phyloP scores from a whole-genome alignment of 2,329 filamentous ascomycete species.

The Penicillium sp. region DNA sequence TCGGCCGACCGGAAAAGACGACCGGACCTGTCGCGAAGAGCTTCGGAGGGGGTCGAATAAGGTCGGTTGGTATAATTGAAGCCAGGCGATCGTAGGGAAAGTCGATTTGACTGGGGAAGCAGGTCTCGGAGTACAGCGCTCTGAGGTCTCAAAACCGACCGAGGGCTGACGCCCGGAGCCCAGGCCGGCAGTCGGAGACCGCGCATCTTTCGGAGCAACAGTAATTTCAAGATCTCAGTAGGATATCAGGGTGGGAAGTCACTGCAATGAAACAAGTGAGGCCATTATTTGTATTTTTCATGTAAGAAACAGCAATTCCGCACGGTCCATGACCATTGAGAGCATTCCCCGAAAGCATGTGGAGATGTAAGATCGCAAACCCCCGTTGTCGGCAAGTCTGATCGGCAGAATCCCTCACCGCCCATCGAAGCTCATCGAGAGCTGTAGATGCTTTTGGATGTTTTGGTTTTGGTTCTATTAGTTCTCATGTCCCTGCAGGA shows the following conservation, averaged over 20 bases:
- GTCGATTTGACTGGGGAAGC: conserved; percentile 11
- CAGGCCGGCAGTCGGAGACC: conserved; percentile 41
- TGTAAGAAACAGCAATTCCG: conserved; percentile 5
- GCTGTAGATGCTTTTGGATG: conserved; percentile 27
- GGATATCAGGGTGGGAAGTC: conserved; percentile 10
- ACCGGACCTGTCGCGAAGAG: conserved; percentile 20
- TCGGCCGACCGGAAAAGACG: conserved; percentile 15
- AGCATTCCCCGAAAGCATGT: conserved; percentile 15
- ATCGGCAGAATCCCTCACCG: conserved; percentile 28
- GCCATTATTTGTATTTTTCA: conserved; percentile 33
- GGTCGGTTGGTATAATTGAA: conserved; percentile 16
- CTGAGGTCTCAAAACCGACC: conserved; percentile 23
- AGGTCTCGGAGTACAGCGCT: conserved; percentile 18
- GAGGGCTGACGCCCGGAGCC: conserved; percentile 30
- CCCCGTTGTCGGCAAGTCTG: conserved; percentile 14
- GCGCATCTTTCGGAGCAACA: conserved; percentile 38
- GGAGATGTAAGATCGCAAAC: conserved; percentile 13
- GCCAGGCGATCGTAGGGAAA: neutral
- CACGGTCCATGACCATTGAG: conserved; percentile 9
- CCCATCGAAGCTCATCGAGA: conserved; percentile 36
- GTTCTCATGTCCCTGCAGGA: neutral
- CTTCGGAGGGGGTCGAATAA: conserved; percentile 25
- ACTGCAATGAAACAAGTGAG: conserved; percentile 21
- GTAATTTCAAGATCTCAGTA: neutral
- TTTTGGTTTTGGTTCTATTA: neutral